phyloP scores from a whole-genome alignment of 2,329 filamentous ascomycete species.

The Paecilomyces sp. region DNA sequence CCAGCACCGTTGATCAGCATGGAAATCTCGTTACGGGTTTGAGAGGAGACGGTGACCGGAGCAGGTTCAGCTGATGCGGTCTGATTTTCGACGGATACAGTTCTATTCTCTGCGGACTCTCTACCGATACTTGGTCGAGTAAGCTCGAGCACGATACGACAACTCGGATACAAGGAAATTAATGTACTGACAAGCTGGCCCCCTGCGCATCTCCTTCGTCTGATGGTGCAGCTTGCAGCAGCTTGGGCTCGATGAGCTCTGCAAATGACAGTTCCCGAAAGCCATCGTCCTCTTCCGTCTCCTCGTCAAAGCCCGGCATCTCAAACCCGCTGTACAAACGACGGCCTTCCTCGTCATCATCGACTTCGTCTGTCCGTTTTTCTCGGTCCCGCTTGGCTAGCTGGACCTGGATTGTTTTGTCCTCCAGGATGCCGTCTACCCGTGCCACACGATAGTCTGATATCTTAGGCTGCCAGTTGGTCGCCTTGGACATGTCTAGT shows the following conservation, averaged over 20 bases:
- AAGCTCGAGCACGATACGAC: constrained; percentile 4
- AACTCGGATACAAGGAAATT: constrained; percentile 15
- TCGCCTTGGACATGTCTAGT: constrained; percentile 40
- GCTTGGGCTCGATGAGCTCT: constrained; percentile 61
- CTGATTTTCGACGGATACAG: not conserved
- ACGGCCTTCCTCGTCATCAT: constrained; percentile 61
- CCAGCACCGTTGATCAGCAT: constrained; percentile 43
- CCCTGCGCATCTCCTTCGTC: constrained; percentile 20
- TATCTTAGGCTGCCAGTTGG: constrained; percentile 40
- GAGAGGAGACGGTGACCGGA: constrained; percentile 20
- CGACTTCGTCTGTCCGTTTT: constrained; percentile 44
- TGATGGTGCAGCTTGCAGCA: constrained; percentile 45
- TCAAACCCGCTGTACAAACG: constrained; percentile 74
- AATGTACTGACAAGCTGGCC: constrained; percentile 33
- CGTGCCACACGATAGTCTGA: constrained; percentile 58
- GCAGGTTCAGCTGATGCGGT: constrained; percentile 6
- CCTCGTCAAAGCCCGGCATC: constrained; percentile 57
- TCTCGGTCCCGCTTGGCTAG: constrained; percentile 64
- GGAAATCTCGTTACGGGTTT: constrained; percentile 35
- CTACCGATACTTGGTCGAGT: constrained; percentile 6
- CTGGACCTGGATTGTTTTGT: constrained; percentile 51
- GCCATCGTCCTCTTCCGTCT: constrained; percentile 51
- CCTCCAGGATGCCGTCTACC: constrained; percentile 50
- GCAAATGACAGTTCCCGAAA: constrained; percentile 52
- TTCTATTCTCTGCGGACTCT: constrained; percentile 6